A percentile compares a stretch with the other conserved stretches of the same genome.
phyloP scores from a whole-genome alignment of 2,329 filamentous ascomycete genomes.

The Xenosphaeropsis pyriputrescens region DNA sequence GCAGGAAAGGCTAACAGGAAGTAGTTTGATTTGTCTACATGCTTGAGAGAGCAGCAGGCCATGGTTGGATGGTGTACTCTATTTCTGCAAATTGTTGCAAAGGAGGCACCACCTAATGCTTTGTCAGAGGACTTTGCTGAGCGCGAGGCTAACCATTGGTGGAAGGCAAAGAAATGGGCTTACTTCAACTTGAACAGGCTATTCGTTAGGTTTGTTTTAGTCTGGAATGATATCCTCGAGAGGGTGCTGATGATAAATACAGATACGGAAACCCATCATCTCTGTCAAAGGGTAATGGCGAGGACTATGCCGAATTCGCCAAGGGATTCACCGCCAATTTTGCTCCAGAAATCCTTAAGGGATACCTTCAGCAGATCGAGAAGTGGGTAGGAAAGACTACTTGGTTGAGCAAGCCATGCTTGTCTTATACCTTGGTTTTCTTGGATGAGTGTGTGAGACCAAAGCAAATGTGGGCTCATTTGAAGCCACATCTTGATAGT shows the following conservation, averaged over 20 bases:
- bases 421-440: conserved; percentile 89
- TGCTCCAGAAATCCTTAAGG: conserved; percentile 89
- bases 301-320: conserved; percentile 68
- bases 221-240: neutral
- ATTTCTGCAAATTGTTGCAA: conserved; percentile 81
- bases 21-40: conserved; percentile 73
- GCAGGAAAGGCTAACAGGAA: conserved; percentile 16
- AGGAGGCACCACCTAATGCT: conserved; percentile 64
- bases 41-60: conserved; percentile 63
- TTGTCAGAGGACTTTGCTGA: conserved; percentile 70
- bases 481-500: conserved; percentile 87
- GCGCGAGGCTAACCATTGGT: conserved; percentile 92
- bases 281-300: conserved; percentile 57
- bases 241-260: conserved; percentile 7
- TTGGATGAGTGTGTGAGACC: conserved; percentile 95
- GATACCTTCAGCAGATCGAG: conserved; percentile 88
- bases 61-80: conserved; percentile 95
- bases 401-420: conserved; percentile 87
- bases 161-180: conserved; percentile 99
- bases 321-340: conserved; percentile 86
- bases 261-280: conserved; percentile 83
- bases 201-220: conserved; percentile 60
- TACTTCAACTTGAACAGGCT: conserved; percentile 95
- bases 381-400: conserved; percentile 92
- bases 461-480: conserved; percentile 89